Evolutionary conservation across 2,329 filamentous ascomycete genomes (phyloP).

Genomic region (Zymoseptoria tritici): DNA sequence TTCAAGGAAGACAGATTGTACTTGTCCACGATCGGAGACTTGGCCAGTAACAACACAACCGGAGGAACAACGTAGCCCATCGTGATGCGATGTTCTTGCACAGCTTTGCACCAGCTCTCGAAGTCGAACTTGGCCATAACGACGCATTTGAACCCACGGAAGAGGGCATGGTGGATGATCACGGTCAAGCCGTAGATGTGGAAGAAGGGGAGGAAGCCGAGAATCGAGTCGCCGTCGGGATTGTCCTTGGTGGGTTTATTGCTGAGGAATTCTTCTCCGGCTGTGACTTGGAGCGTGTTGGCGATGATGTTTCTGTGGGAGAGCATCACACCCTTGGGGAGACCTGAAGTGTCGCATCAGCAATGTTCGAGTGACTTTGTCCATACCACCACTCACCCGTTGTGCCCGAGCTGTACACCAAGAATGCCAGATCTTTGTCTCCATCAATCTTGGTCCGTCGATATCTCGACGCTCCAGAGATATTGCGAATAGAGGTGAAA

Average conservation of each 20-base stretch:
- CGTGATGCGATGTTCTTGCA: slow-evolving; percentile 68
- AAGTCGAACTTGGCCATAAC: slow-evolving; percentile 78
- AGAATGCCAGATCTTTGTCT: slow-evolving; percentile 66
- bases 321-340: slow-evolving; percentile 88
- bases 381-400: slow-evolving; percentile 52
- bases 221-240: slow-evolving; percentile 58
- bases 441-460: slow-evolving; percentile 58
- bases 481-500: slow-evolving; percentile 62
- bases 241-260: slow-evolving; percentile 37
- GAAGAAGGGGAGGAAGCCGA: slow-evolving; percentile 81
- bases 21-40: slow-evolving; percentile 67
- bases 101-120: slow-evolving; percentile 65
- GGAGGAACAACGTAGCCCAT: slow-evolving; percentile 80
- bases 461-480: slow-evolving; percentile 51
- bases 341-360: slow-evolving; percentile 49
- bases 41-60: slow-evolving; percentile 70
- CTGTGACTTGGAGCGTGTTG: slow-evolving; percentile 48
- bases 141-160: slow-evolving; percentile 57
- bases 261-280: slow-evolving; percentile 45
- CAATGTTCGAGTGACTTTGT: neutral
- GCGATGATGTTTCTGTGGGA: slow-evolving; percentile 75
- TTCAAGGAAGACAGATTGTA: slow-evolving; percentile 74
- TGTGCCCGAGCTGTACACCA: slow-evolving; percentile 85
- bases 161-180: slow-evolving; percentile 61
- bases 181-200: slow-evolving; percentile 76